Percentiles rank a stretch among this genome's conserved stretches.
Evolutionary conservation across 306 rosid genomes (phyloP).

Genomic region (Acacia crassicarpa): DNA sequence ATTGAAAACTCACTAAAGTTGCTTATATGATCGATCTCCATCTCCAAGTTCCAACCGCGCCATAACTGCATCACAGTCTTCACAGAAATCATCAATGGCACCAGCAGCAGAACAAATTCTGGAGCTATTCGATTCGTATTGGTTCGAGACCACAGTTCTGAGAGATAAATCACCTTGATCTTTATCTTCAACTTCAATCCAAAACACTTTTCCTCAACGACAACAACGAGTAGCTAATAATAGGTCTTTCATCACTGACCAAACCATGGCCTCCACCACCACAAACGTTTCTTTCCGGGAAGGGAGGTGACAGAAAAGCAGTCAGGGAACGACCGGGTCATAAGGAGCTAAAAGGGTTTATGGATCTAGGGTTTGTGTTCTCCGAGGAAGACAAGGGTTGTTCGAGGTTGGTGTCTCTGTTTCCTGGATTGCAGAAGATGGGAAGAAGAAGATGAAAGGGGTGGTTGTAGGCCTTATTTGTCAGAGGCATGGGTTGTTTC

Average conservation of each 20-base stretch:
- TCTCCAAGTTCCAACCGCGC: neutral
- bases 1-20: neutral
- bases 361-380: constrained; percentile 91
- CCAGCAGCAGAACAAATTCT: constrained; percentile 62
- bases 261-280: constrained; percentile 28
- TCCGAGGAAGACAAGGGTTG: constrained; percentile 65
- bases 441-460: constrained; percentile 35
- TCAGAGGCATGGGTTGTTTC: constrained; percentile 77
- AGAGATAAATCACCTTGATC: constrained; percentile 29
- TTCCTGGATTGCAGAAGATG: constrained; percentile 72
- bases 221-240: neutral
- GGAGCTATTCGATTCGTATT: constrained; percentile 53
- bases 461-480: constrained; percentile 61
- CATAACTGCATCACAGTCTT: neutral
- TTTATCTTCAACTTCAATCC: neutral
- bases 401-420: constrained; percentile 55
- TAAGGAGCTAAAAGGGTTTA: constrained; percentile 75
- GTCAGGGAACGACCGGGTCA: constrained; percentile 12
- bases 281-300: constrained; percentile 50
- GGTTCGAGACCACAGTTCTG: constrained; percentile 56
- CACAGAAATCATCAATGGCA: constrained; percentile 37
- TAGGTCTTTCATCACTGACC: constrained; percentile 53
- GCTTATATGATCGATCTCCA: neutral
- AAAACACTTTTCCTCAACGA: neutral
- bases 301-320: neutral